Evolutionary conservation across 1,284 basidiomycete genomes (phyloP), one percentile per base, ranked within the genome.

Genomic region (Xanthoconium separans): DNA sequence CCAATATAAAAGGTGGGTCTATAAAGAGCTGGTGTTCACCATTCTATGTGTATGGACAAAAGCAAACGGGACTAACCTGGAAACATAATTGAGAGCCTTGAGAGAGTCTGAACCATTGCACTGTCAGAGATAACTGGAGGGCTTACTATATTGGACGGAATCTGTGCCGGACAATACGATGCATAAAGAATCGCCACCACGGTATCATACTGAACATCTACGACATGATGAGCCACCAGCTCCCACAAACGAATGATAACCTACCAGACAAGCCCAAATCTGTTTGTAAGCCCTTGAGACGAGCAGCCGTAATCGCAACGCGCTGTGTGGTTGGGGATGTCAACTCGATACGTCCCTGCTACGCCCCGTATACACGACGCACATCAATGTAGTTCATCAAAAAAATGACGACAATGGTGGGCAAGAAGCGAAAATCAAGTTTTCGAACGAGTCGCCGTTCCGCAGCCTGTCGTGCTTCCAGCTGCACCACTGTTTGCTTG

Each of bases 371-470:
- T 16, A n/a, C 16, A 16, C 5, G 16, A 36, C 41, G 13, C 18
- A 50, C 49, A n/a, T 50, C 49, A 24, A 50, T 44, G n/a, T 43
- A 29, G n/a, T 50, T 50, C 49, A 50, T 50, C 24, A 44, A 10
- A 18, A 6, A 50, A 27, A 50, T 50, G 33, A 50, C 4, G 24
- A 44, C 49, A 24, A 50, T 16, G 18, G 49, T 50, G 15, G 41
- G 41, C 24, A 50, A 18, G n/a, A 50, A 20, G 11, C 49, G 20
- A 18, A 29, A 27, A 33, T 50, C 49, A 9, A 50, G 41, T 18
- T 44, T 50, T 5, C 41, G 41, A 18, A 50, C 6, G 33, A 50
- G 15, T 4, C 9, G 33, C 3, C 49, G 30, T 33, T 50, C 49
- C 2, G 41, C 41, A 9, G 24, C 33, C 11, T 27, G 18, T 22